Conservation (phyloP, 2,329 filamentous ascomycete species). For the Cercospora zeina region DNA sequence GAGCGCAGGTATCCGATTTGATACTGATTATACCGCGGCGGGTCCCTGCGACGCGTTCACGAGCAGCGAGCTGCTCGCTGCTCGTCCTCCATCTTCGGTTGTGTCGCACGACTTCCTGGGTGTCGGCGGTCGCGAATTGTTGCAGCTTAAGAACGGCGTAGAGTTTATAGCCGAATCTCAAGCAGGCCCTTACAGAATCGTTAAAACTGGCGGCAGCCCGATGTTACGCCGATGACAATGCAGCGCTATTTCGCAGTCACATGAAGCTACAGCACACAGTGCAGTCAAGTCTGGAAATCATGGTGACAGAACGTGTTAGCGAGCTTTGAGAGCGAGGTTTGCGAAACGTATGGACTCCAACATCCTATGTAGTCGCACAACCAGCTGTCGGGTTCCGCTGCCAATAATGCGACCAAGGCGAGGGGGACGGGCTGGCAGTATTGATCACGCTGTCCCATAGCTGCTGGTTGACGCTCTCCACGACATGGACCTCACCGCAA, state of each 20-base stretch:
- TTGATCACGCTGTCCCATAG: neutral
- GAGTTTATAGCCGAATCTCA: constrained; percentile 18
- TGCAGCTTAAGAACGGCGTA: constrained; percentile 8
- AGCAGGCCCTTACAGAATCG: constrained; percentile 6
- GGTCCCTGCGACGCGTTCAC: neutral
- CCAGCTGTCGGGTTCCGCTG: neutral
- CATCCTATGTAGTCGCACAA: neutral
- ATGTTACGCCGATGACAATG: constrained; percentile 13
- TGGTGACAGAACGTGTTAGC: neutral
- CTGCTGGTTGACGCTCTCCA: neutral
- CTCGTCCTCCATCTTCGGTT: neutral
- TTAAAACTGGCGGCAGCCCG: constrained; percentile 9
- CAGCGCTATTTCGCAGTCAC: constrained; percentile 2
- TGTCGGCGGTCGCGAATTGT: constrained; percentile 9
- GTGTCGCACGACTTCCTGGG: neutral
- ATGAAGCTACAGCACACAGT: neutral
- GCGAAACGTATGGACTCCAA: neutral
- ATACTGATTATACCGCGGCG: neutral
- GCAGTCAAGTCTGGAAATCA: neutral
- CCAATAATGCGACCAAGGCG: neutral
- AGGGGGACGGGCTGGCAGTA: neutral
- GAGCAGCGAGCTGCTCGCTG: no score
- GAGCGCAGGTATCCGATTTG: constrained; percentile 5
- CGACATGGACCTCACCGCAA: neutral
- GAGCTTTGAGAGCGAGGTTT: neutral